Evolutionary conservation across 805 yeast species (phyloP).

Genomic region (Wickerhamiella qilinensis): DNA sequence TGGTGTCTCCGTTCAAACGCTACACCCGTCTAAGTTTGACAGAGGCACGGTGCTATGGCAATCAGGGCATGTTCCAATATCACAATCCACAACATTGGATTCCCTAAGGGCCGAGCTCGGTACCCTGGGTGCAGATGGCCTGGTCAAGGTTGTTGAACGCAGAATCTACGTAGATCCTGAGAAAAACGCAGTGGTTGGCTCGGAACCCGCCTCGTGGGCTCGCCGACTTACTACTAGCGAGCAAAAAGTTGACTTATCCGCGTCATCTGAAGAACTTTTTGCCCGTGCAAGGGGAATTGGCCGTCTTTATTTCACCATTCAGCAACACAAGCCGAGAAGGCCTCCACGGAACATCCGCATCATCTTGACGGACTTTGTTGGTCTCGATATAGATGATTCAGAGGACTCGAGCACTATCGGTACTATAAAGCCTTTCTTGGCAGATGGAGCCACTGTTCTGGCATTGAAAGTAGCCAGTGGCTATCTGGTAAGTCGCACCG

Average conservation of each 20-base stretch:
- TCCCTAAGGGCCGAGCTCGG: slow-evolving; percentile 40
- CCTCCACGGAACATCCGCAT: slow-evolving; percentile 6
- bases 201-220: too few relatives aligned
- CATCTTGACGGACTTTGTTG: slow-evolving; percentile 8
- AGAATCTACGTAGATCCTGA: slow-evolving; percentile 16
- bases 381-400: slow-evolving; percentile 1
- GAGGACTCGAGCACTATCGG: slow-evolving; percentile 2
- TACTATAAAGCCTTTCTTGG: not conserved
- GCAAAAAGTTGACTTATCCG: too few relatives aligned
- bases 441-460: slow-evolving; percentile 2
- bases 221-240: too few relatives aligned
- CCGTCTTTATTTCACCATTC: too few relatives aligned
- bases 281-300: too few relatives aligned
- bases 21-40: slow-evolving; percentile 81
- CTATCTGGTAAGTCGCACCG: slow-evolving; percentile 10
- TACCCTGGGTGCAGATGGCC: slow-evolving; percentile 40
- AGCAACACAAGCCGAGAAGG: too few relatives aligned
- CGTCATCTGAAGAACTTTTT: too few relatives aligned
- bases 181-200: too few relatives aligned
- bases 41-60: slow-evolving; percentile 55
- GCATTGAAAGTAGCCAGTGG: slow-evolving; percentile 11
- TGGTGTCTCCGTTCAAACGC: slow-evolving; percentile 79
- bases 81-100: slow-evolving; percentile 27
- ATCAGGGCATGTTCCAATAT: slow-evolving; percentile 29
- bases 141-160: slow-evolving; percentile 30